Base-by-base conservation (phyloP, 208 protist species). In the Balamuthia mandrillaris region DNA sequence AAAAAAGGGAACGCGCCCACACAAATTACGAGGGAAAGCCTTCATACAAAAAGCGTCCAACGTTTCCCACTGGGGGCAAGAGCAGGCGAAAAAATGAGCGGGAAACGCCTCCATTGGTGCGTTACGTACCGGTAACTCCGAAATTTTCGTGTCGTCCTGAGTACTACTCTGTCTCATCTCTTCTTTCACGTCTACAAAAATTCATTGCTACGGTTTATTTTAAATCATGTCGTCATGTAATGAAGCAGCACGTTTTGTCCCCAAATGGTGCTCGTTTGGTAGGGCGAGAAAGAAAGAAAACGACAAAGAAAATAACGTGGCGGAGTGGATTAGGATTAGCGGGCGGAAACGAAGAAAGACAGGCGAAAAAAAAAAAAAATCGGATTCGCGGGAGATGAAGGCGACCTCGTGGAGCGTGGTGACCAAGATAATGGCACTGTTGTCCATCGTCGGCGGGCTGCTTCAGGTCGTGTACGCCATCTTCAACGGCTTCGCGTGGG, bases 391-490 rank as follows among this genome's bases (percentile, higher is more conserved):
- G n/a, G n/a, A n/a, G n/a, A n/a, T n/a, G n/a, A n/a, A n/a, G n/a
- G n/a, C n/a, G n/a, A n/a, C n/a, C n/a, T n/a, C n/a, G n/a, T n/a
- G n/a, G n/a, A n/a, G n/a, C n/a, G n/a, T n/a, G n/a, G n/a, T n/a
- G n/a, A 88, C 84, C 42, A 47, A 79, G 37, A 88, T 87, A 68
- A 83, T 45, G 60, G 60, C 49, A 84, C 35, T 7, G 21, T 7
- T 45, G 24, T 2, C 3, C 3, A 42, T 33, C 10, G 37, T 74
- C 14, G 41, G 45, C 1, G 14, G 21, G 29, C 35, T 84, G 4
- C 1, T 74, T 65, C 37, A 47, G 52, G 21, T 27, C 16, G 49
- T 54, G 49, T 54, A 54, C 16, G 49, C 18, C 16, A n/a, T 24
- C 18, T 14, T 14, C 16, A 54, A 54, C 18, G 16, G 16, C 14